A percentile compares a stretch with the other conserved stretches of the same genome.
phyloP scores from a whole-genome alignment of 768 basidiomycete species.

The Hericium alpestre region DNA sequence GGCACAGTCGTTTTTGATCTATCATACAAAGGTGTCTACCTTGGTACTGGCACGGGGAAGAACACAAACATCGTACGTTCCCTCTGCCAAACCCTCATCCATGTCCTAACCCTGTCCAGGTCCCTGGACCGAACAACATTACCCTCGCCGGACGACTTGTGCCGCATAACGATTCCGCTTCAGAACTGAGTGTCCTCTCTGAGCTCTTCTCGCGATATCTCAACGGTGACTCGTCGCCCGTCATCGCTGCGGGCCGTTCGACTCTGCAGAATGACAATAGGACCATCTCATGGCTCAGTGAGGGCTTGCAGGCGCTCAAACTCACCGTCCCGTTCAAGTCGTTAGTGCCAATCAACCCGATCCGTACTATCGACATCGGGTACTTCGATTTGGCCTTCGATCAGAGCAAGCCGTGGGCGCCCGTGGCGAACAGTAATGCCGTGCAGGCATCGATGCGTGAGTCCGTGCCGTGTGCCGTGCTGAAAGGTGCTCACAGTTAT shows the following conservation, averaged over 20 bases:
- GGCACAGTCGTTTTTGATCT: conserved; percentile 59
- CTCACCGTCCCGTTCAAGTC: conserved; percentile 54
- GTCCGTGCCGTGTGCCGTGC: conserved; percentile 9
- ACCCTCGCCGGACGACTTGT: conserved; percentile 47
- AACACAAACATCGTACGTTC: conserved; percentile 42
- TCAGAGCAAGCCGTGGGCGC: conserved; percentile 43
- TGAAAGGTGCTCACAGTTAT: neutral
- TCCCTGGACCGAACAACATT: conserved; percentile 46
- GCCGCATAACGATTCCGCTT: conserved; percentile 34
- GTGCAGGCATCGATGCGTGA: conserved; percentile 48
- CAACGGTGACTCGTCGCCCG: conserved; percentile 48
- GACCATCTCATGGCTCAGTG: conserved; percentile 55
- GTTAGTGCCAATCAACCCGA: conserved; percentile 45
- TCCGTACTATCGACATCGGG: conserved; percentile 53
- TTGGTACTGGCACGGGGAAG: conserved; percentile 45
- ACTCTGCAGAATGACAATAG: conserved; percentile 47
- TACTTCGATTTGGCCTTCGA: conserved; percentile 48
- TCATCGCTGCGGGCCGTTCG: conserved; percentile 50
- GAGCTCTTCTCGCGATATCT: conserved; percentile 62
- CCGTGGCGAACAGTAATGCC: conserved; percentile 44
- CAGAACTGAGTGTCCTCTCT: conserved; percentile 39
- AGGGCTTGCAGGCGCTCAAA: conserved; percentile 45
- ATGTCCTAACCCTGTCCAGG: conserved; percentile 20
- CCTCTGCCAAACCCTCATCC: neutral
- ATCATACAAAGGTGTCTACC: conserved; percentile 41